Base-by-base conservation (phyloP, 2,329 filamentous ascomycete species). In the Periconia macrospinosa region DNA sequence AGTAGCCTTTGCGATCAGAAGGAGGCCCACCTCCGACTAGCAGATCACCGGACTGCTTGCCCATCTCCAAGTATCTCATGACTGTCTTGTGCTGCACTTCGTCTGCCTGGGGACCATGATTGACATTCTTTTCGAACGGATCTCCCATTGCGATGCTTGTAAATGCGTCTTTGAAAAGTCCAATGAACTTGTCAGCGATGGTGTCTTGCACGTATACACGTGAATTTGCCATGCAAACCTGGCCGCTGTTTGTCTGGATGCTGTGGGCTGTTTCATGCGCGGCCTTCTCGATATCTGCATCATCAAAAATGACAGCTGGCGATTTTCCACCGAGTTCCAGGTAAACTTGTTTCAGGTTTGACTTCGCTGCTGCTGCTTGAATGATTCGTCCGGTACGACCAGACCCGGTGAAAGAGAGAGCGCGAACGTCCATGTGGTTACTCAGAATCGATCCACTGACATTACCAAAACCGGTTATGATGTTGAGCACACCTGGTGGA, bases 351-450 rank as follows among this genome's bases (percentile, higher is more conserved):
- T 94, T 93, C 63, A 91, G 88, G 67, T 93, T 91, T 61, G 89
- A 90, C 3, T 88, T 90, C 41, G 87, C 89, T 47, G 89, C 84
- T 53, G 79, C 76, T 74, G 64, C 67, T 60, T 87, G 93, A 71
- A 94, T 93, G 76, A 93, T 91, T 75, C 92, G 88, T 65, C 90
- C 90, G 3, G 90, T 91, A 78, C 90, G 89, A 78, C 92, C 92
- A 71, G 88, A 86, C 58, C 90, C 90, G 41, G 93, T 90, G 66
- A 94, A 94, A 69, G 85, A 89, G 66, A 94, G 83, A 51, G 90
- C 90, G 80, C 92, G 92, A 78, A 94, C 90, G 55, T 83, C 82
- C 47, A 90, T 90, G 68, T 90, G 89, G 65, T 92, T 89, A 42
- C 92, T 83, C 1, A 72, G 55, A 68, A 93, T 88, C 71, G 91